Conservation (phyloP, 1,284 basidiomycete species). For the Austropuccinia psidii region DNA sequence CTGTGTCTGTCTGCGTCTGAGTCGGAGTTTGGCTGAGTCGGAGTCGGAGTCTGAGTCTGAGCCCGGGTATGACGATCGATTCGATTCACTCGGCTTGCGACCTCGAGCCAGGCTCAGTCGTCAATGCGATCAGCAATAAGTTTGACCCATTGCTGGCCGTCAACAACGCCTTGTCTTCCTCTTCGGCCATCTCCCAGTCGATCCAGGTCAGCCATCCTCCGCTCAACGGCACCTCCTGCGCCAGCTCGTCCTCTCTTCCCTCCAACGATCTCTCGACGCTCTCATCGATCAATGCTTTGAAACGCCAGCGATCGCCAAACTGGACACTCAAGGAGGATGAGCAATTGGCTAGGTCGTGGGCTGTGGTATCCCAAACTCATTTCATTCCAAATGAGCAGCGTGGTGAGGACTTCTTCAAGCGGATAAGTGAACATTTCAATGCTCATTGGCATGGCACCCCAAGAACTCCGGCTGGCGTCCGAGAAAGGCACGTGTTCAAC, state of each 20-base stretch:
- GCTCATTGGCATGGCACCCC: slow-evolving; percentile 3
- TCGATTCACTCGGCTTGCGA: not conserved
- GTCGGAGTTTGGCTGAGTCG: not conserved
- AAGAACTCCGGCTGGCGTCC: slow-evolving; percentile 5
- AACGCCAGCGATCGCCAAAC: slow-evolving; percentile 13
- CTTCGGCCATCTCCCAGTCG: not conserved
- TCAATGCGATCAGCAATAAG: not conserved
- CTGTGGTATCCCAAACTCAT: not conserved
- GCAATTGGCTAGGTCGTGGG: slow-evolving; percentile 7
- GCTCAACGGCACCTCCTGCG: no score
- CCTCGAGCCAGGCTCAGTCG: not conserved
- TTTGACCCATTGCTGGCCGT: slow-evolving; percentile 16
- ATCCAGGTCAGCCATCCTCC: not conserved
- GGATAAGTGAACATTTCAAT: slow-evolving; percentile 12
- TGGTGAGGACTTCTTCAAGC: slow-evolving; percentile 22
- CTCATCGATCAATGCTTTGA: slow-evolving; percentile 1
- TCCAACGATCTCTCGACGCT: not conserved
- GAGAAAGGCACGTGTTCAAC: slow-evolving; percentile 3
- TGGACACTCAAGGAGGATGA: slow-evolving; percentile 23
- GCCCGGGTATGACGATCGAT: not conserved
- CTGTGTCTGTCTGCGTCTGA: no score
- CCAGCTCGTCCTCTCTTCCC: not conserved
- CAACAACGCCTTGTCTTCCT: not conserved
- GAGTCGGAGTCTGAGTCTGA: not conserved
- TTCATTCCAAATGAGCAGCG: slow-evolving; percentile 13